Conservation (phyloP, 176 grass and related monocot genomes). For the Bolboschoenus planiculmis region DNA sequence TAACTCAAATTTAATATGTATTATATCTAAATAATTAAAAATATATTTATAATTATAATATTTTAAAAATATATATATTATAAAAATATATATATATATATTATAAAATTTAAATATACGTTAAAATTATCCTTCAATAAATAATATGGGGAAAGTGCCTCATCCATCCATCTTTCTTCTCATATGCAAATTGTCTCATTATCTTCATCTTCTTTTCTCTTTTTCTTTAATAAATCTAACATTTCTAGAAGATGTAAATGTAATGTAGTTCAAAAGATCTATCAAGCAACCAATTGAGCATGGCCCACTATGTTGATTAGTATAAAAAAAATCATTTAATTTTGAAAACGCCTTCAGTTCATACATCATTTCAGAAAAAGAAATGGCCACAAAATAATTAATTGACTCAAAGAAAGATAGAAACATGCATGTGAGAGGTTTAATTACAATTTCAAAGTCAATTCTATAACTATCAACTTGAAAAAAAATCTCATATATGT, state of each 20-base stretch:
- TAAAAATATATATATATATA: no score
- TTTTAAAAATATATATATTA: no score
- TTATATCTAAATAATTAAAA: no score
- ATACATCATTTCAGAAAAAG: background rate
- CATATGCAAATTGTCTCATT: background rate
- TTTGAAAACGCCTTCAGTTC: background rate
- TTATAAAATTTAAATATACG: no score
- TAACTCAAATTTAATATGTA: no score
- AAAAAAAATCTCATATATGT: background rate
- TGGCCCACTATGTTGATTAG: background rate
- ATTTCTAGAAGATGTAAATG: no score
- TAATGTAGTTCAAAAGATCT: no score
- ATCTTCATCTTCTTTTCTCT: background rate
- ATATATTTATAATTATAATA: no score
- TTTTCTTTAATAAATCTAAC: background rate
- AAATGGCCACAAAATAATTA: background rate
- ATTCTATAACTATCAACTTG: background rate
- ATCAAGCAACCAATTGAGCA: background rate
- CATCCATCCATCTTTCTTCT: background rate
- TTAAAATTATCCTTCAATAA: no score
- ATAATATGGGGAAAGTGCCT: no score
- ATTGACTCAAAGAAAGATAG: background rate
- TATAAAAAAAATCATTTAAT: background rate
- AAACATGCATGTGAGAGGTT: background rate
- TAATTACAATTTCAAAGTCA: background rate